phyloP scores from a whole-genome alignment of 2,329 filamentous ascomycete species.

The Ilyonectria robusta region DNA sequence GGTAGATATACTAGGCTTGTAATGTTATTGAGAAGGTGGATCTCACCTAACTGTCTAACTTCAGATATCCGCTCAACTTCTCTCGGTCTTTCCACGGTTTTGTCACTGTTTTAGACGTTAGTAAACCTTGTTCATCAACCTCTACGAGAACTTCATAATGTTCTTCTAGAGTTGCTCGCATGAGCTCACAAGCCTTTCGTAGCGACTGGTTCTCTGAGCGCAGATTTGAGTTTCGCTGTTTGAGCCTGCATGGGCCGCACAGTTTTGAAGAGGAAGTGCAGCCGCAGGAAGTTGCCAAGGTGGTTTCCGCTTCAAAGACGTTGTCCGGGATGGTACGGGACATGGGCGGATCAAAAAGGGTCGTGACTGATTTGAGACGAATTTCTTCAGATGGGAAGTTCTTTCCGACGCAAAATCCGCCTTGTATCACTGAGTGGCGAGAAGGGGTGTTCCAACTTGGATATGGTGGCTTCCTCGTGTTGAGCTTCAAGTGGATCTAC shows the following conservation, averaged over 20 bases:
- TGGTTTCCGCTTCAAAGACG: background rate
- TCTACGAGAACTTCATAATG: background rate
- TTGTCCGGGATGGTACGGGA: background rate
- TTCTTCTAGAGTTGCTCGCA: background rate
- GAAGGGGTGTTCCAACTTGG: background rate
- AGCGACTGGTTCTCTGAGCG: background rate
- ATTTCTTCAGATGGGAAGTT: background rate
- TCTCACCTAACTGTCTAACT: background rate
- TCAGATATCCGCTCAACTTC: background rate
- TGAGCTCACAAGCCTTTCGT: background rate
- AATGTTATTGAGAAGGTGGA: background rate
- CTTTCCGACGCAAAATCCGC: background rate
- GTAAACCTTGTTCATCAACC: background rate
- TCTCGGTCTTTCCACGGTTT: background rate
- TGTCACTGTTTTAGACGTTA: background rate
- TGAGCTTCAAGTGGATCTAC: background rate
- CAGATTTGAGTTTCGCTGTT: background rate
- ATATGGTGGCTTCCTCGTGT: background rate
- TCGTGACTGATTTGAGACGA: background rate
- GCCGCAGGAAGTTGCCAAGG: background rate
- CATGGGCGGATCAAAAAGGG: background rate
- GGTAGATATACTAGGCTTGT: background rate
- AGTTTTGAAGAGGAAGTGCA: background rate
- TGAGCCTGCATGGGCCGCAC: background rate
- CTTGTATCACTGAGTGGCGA: background rate